Evolutionary conservation across 805 yeast genomes (phyloP).

Genomic region (Schwanniomyces polymorphus): DNA sequence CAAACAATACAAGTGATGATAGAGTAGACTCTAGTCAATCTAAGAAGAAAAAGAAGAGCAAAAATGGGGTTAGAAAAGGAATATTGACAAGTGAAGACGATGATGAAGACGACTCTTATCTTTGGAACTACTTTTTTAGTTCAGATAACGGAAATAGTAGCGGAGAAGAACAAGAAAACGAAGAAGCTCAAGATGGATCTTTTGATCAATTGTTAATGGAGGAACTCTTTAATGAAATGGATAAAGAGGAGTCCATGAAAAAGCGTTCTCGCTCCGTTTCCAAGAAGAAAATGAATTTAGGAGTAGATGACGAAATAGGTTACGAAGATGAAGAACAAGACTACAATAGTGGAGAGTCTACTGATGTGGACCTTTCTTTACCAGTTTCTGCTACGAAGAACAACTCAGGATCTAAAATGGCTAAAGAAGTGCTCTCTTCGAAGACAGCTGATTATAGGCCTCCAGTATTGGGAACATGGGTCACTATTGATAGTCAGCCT

Average conservation of each 20-base stretch:
- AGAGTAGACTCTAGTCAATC: background rate
- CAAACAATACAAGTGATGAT: constrained; percentile 4
- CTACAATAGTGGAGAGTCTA: constrained; percentile 78
- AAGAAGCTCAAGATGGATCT: constrained; percentile 1
- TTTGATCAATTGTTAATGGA: constrained; percentile 11
- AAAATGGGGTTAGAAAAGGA: constrained; percentile 7
- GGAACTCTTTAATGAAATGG: constrained; percentile 25
- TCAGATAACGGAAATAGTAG: constrained; percentile 35
- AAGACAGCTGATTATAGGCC: constrained; percentile 84
- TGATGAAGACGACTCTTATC: constrained; percentile 67
- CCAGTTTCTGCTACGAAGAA: constrained; percentile 65
- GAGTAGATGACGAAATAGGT: constrained; percentile 1
- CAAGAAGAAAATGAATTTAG: background rate
- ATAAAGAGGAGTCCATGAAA: constrained; percentile 11
- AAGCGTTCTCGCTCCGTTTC: background rate
- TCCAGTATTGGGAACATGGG: constrained; percentile 92
- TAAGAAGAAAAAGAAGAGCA: constrained; percentile 5
- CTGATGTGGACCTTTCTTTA: constrained; percentile 86
- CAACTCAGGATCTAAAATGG: constrained; percentile 67
- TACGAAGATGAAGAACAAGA: constrained; percentile 23
- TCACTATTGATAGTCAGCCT: constrained; percentile 73
- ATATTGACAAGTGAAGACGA: constrained; percentile 19
- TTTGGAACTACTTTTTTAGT: constrained; percentile 73
- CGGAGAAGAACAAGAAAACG: constrained; percentile 15
- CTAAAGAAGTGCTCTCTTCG: constrained; percentile 90